phyloP scores from a whole-genome alignment of 2,329 filamentous ascomycete genomes.

The Byssochlamys sp. region DNA sequence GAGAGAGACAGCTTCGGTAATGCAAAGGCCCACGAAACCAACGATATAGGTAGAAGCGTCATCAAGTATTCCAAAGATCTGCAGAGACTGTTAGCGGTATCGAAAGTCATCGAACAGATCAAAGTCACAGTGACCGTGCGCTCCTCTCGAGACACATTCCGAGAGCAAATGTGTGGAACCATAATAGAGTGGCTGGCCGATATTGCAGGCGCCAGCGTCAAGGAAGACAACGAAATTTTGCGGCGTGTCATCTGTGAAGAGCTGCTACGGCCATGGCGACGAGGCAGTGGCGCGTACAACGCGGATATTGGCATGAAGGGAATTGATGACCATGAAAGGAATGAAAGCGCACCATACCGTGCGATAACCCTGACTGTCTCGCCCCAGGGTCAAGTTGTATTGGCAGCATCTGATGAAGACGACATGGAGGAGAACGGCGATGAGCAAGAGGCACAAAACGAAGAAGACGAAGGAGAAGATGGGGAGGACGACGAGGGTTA shows the following conservation, averaged over 20 bases:
- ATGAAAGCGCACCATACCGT: constrained; percentile 40
- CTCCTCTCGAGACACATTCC: constrained; percentile 85
- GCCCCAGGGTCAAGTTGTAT: constrained; percentile 31
- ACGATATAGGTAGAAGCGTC: constrained; percentile 77
- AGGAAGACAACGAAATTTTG: constrained; percentile 67
- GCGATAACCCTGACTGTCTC: constrained; percentile 33
- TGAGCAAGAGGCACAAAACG: constrained; percentile 13
- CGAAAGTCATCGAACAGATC: constrained; percentile 84
- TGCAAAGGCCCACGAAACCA: constrained; percentile 73
- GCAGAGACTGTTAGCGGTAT: constrained; percentile 62
- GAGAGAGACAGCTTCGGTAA: constrained; percentile 60
- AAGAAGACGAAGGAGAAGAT: constrained; percentile 25
- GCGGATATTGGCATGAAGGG: constrained; percentile 66
- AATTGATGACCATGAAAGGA: constrained; percentile 68
- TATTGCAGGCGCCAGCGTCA: constrained; percentile 79
- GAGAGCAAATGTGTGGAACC: constrained; percentile 96
- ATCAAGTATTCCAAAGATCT: constrained; percentile 68
- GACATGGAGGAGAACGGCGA: constrained; percentile 26
- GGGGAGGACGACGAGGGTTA: constrained; percentile 39
- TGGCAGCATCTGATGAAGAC: constrained; percentile 40
- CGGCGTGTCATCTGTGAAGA: constrained; percentile 81
- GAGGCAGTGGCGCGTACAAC: constrained; percentile 75
- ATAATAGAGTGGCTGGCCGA: constrained; percentile 94
- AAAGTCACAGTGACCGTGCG: constrained; percentile 92
- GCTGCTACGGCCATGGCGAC: constrained; percentile 74